Evolutionary conservation across 495 filamentous ascomycete species (phyloP), one percentile per base, ranked within the genome.

Genomic region (Aspergillus asperescens): DNA sequence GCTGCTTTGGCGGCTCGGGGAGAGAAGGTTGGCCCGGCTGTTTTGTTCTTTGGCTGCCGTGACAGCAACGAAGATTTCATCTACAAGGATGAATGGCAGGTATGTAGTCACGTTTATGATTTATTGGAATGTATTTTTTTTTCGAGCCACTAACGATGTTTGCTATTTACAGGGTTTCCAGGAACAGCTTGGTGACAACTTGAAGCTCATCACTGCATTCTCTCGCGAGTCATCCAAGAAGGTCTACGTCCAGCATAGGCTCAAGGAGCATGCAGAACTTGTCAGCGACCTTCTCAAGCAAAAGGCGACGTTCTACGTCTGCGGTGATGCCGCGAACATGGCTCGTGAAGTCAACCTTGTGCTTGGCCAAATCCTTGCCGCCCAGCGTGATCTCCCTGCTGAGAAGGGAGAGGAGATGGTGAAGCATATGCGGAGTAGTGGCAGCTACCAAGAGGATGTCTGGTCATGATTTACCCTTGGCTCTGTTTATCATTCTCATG

Each of bases 271-370:
- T 19, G 87, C 89, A 24, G 77, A 84, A 46, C 81, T 95, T 56
- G 79, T 99, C 72, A 93, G 95, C 68, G 81, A 91, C 57, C 82
- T 99, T 3, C 77, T 99, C 9, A 75, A 87, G 63, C 89, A 96
- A 66, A 86, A 85, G 62, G 92, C 87, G 13, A 96, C 92, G 70
- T 89, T 99, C 74, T 99, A 99, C 65, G 93, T 99, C 28, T 99
- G 93, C 63, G 93, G 93, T 72, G 93, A 99, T 61, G 93, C 93
- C 5, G 88, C 94, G 42, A 92, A 96, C 74, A 99, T 99, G 93
- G 93, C 93, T 32, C 82, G 94, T 38, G 93, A 97, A 64, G 93
- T 99, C 70, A 97, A 91, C 72, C 74, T 83, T 29, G 79, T 89
- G 6, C 77, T 99, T 18, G 85, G 75, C 27, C 83, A 91, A 66